phyloP scores from a whole-genome alignment of 768 basidiomycete species.

The Tylopilus cervinicoccineus region DNA sequence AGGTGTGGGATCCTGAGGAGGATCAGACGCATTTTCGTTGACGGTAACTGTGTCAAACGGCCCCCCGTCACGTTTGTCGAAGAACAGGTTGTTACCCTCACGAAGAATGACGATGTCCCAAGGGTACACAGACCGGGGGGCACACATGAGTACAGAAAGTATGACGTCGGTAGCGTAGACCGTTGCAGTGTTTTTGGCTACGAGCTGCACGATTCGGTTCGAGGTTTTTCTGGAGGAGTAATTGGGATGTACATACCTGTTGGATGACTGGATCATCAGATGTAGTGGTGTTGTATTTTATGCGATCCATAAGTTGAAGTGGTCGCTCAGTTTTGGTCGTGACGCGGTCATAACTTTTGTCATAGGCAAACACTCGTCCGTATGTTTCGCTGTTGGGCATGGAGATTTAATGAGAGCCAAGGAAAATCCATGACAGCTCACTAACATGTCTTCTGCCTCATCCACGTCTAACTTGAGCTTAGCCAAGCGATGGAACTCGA shows the following conservation, averaged over 20 bases:
- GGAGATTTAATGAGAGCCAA: conserved; percentile 6
- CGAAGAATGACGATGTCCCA: conserved; percentile 98
- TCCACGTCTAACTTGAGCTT: conserved; percentile 95
- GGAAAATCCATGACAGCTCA: conserved; percentile 1
- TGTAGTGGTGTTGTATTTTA: conserved; percentile 96
- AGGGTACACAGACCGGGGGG: conserved; percentile 91
- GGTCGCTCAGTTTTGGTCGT: conserved; percentile 91
- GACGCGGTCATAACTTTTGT: conserved; percentile 92
- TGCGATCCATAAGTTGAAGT: conserved; percentile 88
- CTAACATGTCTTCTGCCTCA: conserved; percentile 86
- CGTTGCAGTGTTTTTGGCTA: conserved; percentile 72
- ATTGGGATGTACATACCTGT: conserved; percentile 47
- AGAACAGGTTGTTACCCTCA: conserved; percentile 89
- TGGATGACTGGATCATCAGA: conserved; percentile 98
- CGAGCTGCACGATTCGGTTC: conserved; percentile 50
- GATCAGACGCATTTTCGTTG: conserved; percentile 97
- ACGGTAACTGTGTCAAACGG: conserved; percentile 97
- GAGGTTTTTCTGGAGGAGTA: conserved; percentile 1
- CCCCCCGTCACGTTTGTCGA: conserved; percentile 97
- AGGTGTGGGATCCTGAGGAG: conserved; percentile 78
- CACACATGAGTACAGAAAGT: conserved; percentile 93
- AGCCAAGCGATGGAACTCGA: conserved; percentile 88
- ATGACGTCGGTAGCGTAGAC: conserved; percentile 96
- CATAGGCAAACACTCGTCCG: conserved; percentile 89
- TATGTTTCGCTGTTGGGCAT: conserved; percentile 61